Evolutionary conservation across 1,284 basidiomycete species (phyloP).

Genomic region (Flammula alnicola): DNA sequence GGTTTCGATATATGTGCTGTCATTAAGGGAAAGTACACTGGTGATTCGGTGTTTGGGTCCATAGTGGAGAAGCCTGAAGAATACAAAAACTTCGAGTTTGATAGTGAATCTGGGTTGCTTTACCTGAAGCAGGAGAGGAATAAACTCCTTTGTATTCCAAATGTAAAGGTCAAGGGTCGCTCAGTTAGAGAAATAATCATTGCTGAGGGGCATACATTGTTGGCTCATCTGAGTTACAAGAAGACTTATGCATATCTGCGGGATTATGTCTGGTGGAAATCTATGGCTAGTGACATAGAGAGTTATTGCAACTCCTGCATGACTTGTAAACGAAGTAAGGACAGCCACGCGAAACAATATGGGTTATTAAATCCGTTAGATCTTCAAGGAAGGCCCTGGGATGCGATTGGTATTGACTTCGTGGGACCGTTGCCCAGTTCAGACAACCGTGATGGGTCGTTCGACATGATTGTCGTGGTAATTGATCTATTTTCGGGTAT

Average conservation of each 20-base stretch:
- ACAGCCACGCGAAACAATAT: constrained; percentile 26
- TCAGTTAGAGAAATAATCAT: constrained; percentile 33
- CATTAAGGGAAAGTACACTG: constrained; percentile 7
- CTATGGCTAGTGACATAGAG: not conserved
- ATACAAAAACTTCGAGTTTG: constrained; percentile 18
- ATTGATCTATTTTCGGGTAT: not conserved
- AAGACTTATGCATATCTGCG: constrained; percentile 30
- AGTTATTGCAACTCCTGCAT: not conserved
- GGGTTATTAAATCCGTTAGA: not conserved
- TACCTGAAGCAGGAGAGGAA: constrained; percentile 8
- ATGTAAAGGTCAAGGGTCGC: constrained; percentile 6
- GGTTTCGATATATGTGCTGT: not conserved
- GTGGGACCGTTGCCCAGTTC: constrained; percentile 22
- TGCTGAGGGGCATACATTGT: constrained; percentile 32
- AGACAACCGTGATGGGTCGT: not conserved
- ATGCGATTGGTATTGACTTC: not conserved
- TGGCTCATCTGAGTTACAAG: constrained; percentile 35
- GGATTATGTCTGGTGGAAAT: not conserved
- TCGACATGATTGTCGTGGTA: not conserved
- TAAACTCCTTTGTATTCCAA: constrained; percentile 20
- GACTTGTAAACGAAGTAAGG: constrained; percentile 13
- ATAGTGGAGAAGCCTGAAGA: constrained; percentile 17
- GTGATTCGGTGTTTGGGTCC: constrained; percentile 13
- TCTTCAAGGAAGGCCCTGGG: not conserved
- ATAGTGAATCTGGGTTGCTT: constrained; percentile 4